A percentile compares a stretch with the other conserved stretches of the same genome.
phyloP scores from a whole-genome alignment of 148 eudicot genomes.

The Rhododendron ferrugineum region DNA sequence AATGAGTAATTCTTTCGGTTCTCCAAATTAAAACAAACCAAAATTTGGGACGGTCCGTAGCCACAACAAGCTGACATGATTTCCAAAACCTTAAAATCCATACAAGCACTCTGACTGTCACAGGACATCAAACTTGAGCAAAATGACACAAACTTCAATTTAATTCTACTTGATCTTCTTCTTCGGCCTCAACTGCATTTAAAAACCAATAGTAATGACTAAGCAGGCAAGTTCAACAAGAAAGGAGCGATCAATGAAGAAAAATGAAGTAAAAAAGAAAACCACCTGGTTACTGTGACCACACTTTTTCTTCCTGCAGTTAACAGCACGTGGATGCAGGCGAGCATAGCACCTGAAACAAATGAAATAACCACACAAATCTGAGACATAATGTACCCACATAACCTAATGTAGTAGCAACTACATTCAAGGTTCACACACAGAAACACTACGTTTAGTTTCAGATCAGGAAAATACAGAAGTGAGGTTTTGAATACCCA shows the following conservation, averaged over 20 bases:
- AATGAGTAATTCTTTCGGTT: background rate
- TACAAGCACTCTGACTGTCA: background rate
- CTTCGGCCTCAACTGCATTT: constrained; percentile 44
- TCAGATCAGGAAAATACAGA: background rate
- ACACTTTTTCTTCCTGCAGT: constrained; percentile 58
- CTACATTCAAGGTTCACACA: background rate
- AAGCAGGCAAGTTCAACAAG: background rate
- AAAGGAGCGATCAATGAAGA: background rate
- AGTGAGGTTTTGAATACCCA: background rate
- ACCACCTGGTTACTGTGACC: constrained; percentile 50
- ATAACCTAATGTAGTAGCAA: background rate
- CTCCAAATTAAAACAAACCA: background rate
- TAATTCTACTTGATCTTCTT: constrained; percentile 28
- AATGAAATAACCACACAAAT: background rate
- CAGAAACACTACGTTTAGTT: background rate
- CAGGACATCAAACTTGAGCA: background rate
- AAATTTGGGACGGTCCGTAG: background rate
- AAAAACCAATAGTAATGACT: background rate
- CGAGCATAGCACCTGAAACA: constrained; percentile 51
- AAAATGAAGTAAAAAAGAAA: background rate
- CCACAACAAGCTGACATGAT: background rate
- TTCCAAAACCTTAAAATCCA: background rate
- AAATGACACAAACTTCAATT: background rate
- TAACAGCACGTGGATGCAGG: constrained; percentile 44
- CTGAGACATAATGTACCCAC: background rate